Percentiles rank a stretch among this genome's conserved stretches.
Conservation (phyloP, 2,329 filamentous ascomycete genomes). For the Stagonosporopsis tanaceti region DNA sequence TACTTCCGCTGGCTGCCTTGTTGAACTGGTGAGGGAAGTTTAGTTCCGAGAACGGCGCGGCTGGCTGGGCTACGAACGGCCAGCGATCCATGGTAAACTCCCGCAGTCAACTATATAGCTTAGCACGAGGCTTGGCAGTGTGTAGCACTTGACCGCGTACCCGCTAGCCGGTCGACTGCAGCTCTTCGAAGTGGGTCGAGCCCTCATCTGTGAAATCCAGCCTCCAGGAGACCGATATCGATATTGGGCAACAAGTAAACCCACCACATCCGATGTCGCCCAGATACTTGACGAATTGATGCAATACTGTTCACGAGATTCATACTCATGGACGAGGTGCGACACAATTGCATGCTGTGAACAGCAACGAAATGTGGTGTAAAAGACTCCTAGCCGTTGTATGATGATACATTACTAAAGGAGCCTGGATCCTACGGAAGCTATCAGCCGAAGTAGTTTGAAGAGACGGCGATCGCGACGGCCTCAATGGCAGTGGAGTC, state of each 20-base stretch:
- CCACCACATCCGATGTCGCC: neutral
- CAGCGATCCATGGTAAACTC: conserved; percentile 1
- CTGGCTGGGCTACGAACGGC: neutral
- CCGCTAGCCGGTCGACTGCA: neutral
- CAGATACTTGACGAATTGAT: neutral
- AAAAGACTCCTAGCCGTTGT: neutral
- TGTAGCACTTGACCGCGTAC: neutral
- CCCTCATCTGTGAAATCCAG: neutral
- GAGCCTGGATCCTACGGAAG: neutral
- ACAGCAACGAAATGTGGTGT: neutral
- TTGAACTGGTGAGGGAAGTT: neutral
- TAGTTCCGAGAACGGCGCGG: neutral
- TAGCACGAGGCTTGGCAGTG: neutral
- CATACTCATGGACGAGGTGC: too few species aligned
- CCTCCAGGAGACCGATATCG: neutral
- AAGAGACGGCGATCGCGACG: neutral
- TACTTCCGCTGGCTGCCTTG: neutral
- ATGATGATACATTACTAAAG: neutral
- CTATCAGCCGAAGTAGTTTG: neutral
- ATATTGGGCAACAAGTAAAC: neutral
- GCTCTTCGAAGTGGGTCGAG: neutral
- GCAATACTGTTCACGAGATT: neutral
- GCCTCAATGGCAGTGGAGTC: neutral
- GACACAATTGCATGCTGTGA: neutral
- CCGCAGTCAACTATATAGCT: neutral